Conservation (phyloP, 129 eudicot species). For the Escallonia rubra region DNA sequence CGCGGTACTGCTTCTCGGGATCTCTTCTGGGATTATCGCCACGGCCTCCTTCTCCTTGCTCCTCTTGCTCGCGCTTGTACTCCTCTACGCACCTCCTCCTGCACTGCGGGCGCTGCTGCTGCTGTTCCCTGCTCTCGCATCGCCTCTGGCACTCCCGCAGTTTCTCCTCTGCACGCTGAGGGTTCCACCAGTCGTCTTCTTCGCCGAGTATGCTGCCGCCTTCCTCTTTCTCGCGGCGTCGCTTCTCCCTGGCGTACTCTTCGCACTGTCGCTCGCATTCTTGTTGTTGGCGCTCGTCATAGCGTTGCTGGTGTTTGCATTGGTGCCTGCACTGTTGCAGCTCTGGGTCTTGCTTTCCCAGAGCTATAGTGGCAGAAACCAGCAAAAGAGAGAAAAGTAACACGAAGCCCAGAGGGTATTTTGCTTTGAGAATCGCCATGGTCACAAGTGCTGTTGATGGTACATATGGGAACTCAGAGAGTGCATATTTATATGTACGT, state of each 20-base stretch:
- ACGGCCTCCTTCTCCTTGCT: conserved; percentile 5
- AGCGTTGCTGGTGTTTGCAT: conserved; percentile 27
- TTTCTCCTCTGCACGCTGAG: not conserved
- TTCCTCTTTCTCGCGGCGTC: conserved; percentile 8
- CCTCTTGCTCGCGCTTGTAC: conserved; percentile 7
- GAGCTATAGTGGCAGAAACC: conserved; percentile 12
- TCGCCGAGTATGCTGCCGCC: not conserved
- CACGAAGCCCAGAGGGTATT: conserved; percentile 13
- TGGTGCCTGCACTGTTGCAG: conserved; percentile 29
- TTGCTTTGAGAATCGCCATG: conserved; percentile 31
- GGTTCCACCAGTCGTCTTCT: not conserved
- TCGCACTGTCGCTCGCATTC: conserved; percentile 33
- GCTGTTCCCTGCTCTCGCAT: conserved; percentile 15
- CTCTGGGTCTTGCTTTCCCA: conserved; percentile 32
- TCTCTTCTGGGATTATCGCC: conserved; percentile 1
- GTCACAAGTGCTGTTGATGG: not conserved
- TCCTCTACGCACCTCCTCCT: conserved; percentile 16
- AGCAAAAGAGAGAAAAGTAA: conserved; percentile 21
- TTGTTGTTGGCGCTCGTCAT: conserved; percentile 1
- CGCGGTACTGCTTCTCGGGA: conserved; percentile 3
- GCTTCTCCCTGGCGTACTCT: conserved; percentile 17
- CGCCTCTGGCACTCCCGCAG: conserved; percentile 13
- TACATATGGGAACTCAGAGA: not conserved
- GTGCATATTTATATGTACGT: not conserved
- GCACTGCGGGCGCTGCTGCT: conserved; percentile 4